These are phyloP conservation scores for Lipomyces chichibuensis DNA, from an alignment of 805 yeast species.

Conservation along the genomic window DNA sequence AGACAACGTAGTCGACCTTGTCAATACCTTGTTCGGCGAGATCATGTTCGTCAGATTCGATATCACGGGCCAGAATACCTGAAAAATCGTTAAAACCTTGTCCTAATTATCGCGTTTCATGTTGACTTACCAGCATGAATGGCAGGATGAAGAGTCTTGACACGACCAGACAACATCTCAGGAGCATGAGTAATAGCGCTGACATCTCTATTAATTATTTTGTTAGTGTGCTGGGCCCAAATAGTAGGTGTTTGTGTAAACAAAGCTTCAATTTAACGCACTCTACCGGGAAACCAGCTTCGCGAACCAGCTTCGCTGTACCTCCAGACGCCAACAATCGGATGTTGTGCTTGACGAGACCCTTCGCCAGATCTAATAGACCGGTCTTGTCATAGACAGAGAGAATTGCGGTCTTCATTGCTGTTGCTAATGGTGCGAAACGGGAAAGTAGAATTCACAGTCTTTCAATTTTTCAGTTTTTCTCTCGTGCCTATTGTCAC, in stretches of 20 bases:
- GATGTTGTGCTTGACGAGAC: conserved; percentile 83
- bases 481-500: conserved; percentile 6
- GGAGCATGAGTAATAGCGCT: conserved; percentile 96
- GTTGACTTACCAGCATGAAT: conserved; percentile 80
- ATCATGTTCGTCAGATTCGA: conserved; percentile 88
- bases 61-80: conserved; percentile 85
- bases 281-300: conserved; percentile 97
- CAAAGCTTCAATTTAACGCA: conserved; percentile 28
- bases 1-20: conserved; percentile 94
- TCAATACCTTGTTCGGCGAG: conserved; percentile 86
- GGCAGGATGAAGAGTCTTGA: conserved; percentile 97
- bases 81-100: neutral
- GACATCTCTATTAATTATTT: conserved; percentile 57
- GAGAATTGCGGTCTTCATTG: conserved; percentile 80
- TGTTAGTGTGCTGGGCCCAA: conserved; percentile 5
- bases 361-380: conserved; percentile 91
- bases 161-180: conserved; percentile 98
- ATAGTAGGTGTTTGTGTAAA: neutral
- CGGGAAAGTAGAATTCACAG: neutral
- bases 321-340: conserved; percentile 97
- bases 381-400: conserved; percentile 99
- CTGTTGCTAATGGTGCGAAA: neutral
- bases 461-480: neutral
- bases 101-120: conserved; percentile 15
- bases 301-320: conserved; percentile 90